Evolutionary conservation across 2,329 filamentous ascomycete genomes (phyloP).

Genomic region (Neonectria ditissima): DNA sequence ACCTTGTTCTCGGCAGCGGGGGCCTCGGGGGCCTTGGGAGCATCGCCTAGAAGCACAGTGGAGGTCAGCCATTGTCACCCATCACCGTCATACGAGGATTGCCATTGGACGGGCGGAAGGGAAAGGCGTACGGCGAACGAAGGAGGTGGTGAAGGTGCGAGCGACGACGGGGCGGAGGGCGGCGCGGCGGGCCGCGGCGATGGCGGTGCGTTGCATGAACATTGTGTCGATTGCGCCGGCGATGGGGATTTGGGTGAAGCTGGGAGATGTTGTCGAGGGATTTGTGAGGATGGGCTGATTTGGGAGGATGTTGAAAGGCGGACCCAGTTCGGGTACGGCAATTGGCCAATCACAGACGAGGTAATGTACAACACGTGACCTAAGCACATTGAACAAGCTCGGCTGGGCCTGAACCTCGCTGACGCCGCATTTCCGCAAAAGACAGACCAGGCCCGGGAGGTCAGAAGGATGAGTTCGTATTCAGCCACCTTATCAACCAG

Average conservation of each 20-base stretch:
- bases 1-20: constrained; percentile 59
- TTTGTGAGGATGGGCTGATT: constrained; percentile 63
- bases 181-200: constrained; percentile 69
- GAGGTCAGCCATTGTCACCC: constrained; percentile 36
- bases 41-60: constrained; percentile 51
- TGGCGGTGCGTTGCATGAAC: constrained; percentile 74
- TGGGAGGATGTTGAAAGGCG: constrained; percentile 50
- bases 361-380: constrained; percentile 50
- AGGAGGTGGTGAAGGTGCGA: constrained; percentile 70
- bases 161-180: constrained; percentile 65
- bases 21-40: constrained; percentile 53
- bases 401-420: constrained; percentile 15
- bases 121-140: constrained; percentile 68
- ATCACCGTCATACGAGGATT: constrained; percentile 51
- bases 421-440: constrained; percentile 2
- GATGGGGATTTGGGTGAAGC: constrained; percentile 34
- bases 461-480: background rate
- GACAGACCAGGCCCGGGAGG: background rate
- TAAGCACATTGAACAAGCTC: constrained; percentile 27
- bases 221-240: constrained; percentile 52
- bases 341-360: constrained; percentile 52
- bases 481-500: background rate
- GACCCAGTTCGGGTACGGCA: constrained; percentile 45
- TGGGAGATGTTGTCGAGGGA: constrained; percentile 56
- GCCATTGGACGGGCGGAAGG: constrained; percentile 40